Conservation (phyloP, 257 asterid genomes). For the Perilla frutescens region DNA sequence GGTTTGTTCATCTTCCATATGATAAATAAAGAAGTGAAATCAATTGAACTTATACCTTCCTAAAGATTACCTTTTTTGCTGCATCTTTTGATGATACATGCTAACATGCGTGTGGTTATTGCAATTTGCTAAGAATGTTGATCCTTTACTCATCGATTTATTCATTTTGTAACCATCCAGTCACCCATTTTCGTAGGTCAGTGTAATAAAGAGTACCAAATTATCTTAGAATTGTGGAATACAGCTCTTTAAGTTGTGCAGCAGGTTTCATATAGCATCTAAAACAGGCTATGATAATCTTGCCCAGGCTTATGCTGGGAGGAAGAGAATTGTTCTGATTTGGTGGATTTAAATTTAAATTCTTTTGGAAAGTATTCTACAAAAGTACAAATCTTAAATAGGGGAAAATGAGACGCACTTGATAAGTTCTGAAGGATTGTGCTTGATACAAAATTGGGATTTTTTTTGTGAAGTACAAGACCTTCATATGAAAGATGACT, state of each 20-base stretch:
- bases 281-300: neutral
- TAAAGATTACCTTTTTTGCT: neutral
- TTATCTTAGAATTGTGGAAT: neutral
- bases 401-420: neutral
- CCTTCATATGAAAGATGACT: neutral
- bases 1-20: slow-evolving; percentile 2
- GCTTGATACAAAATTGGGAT: neutral
- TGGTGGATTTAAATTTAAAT: neutral
- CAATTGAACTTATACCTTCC: neutral
- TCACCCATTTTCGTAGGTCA: neutral
- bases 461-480: neutral
- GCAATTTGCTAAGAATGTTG: neutral
- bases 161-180: neutral
- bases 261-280: neutral
- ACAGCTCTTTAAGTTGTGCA: slow-evolving; percentile 15
- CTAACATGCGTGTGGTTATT: slow-evolving; percentile 6
- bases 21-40: neutral
- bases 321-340: neutral
- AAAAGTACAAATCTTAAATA: neutral
- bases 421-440: neutral
- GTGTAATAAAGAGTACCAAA: slow-evolving; percentile 11
- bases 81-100: neutral
- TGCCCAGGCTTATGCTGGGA: neutral
- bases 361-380: slow-evolving; percentile 1
- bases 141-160: neutral